phyloP scores from a whole-genome alignment of 1,284 basidiomycete genomes.

The Fomes fomentarius region DNA sequence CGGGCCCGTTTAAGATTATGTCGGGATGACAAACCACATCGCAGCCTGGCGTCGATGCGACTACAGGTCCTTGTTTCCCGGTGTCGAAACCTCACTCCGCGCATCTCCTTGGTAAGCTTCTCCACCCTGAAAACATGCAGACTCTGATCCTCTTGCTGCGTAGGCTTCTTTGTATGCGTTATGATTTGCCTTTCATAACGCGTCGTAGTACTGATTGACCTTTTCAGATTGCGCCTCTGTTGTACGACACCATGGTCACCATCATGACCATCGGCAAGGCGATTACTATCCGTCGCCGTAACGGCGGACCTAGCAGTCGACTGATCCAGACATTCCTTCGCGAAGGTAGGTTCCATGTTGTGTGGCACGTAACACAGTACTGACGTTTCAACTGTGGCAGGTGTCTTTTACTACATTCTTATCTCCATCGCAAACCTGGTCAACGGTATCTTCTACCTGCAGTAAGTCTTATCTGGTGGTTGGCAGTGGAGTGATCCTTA shows the following conservation, averaged over 20 bases:
- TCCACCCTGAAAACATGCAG: neutral
- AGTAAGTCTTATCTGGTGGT: conserved; percentile 50
- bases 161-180: conserved; percentile 68
- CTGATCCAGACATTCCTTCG: conserved; percentile 82
- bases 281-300: conserved; percentile 68
- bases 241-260: conserved; percentile 78
- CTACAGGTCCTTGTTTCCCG: conserved; percentile 71
- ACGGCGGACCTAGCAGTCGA: conserved; percentile 73
- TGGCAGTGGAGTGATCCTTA: too few relatives aligned
- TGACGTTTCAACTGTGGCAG: conserved; percentile 41
- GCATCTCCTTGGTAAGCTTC: conserved; percentile 65
- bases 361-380: neutral
- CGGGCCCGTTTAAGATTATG: neutral
- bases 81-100: conserved; percentile 78
- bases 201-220: conserved; percentile 5
- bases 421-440: conserved; percentile 81
- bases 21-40: neutral
- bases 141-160: conserved; percentile 8
- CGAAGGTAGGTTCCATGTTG: conserved; percentile 54
- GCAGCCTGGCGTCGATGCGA: too few relatives aligned
- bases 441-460: conserved; percentile 82
- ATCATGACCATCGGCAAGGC: conserved; percentile 78
- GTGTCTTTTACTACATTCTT: conserved; percentile 80
- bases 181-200: neutral
- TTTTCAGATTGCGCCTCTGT: conserved; percentile 75